A percentile compares a stretch with the other conserved stretches of the same genome.
Conservation (phyloP, 306 rosid species). For the Sicyos edulis region DNA sequence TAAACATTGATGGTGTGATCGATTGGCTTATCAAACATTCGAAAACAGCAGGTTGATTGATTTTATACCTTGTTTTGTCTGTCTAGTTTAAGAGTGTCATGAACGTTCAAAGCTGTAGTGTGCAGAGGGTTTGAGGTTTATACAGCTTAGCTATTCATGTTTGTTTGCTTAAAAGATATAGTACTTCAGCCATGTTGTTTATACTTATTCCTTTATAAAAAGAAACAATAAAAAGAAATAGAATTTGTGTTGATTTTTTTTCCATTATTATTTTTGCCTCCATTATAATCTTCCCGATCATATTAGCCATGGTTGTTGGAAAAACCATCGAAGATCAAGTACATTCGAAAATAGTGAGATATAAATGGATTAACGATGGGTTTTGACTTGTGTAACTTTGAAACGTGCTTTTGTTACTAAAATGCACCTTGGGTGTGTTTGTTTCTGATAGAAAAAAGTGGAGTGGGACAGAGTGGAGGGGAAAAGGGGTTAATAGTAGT, state of each 20-base stretch:
- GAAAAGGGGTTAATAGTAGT: too few relatives aligned
- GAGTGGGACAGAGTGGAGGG: too few relatives aligned
- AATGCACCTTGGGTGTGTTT: too few relatives aligned
- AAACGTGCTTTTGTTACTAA: neutral
- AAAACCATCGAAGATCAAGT: too few relatives aligned
- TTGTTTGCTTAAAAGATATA: neutral
- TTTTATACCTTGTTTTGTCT: neutral
- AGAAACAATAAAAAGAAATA: neutral
- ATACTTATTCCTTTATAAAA: neutral
- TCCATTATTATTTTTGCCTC: too few relatives aligned
- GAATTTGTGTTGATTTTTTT: too few relatives aligned
- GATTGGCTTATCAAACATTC: conserved; percentile 99
- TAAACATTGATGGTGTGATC: conserved; percentile 79
- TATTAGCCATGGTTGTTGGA: too few relatives aligned
- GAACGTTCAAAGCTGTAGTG: neutral
- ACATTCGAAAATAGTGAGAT: too few relatives aligned
- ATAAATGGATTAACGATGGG: neutral
- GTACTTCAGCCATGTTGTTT: neutral
- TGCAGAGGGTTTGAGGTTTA: conserved; percentile 5
- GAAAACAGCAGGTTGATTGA: conserved; percentile 49
- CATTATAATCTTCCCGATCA: too few relatives aligned
- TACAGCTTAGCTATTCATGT: conserved; percentile 9
- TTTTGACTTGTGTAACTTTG: neutral
- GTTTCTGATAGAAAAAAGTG: too few relatives aligned
- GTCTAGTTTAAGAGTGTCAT: neutral